phyloP scores from a whole-genome alignment of 169 alveolate genomes.

The Cryptosporidium tyzzeri region DNA sequence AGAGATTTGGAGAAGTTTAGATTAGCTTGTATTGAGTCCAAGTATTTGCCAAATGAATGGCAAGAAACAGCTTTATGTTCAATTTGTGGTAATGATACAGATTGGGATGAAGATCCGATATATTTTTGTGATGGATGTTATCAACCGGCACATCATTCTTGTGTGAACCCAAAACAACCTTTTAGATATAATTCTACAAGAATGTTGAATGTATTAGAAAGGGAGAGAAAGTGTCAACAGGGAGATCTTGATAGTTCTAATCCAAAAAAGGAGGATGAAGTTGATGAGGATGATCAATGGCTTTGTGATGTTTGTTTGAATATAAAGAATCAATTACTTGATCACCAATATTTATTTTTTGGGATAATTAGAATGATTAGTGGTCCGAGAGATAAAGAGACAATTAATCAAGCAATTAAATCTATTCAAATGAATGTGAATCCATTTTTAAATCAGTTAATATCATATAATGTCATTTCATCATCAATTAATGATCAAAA shows the following conservation, averaged over 20 bases:
- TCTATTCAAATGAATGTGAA: conserved; percentile 15
- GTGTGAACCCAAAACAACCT: conserved; percentile 73
- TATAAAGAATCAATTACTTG: conserved; percentile 28
- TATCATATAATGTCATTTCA: conserved; percentile 40
- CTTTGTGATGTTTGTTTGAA: conserved; percentile 59
- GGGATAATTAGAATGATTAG: conserved; percentile 38
- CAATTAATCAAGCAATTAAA: not conserved
- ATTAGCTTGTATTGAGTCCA: conserved; percentile 57
- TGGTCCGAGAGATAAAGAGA: conserved; percentile 44
- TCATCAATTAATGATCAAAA: not conserved
- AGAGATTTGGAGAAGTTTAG: conserved; percentile 57
- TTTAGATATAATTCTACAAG: conserved; percentile 67
- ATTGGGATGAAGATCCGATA: conserved; percentile 75
- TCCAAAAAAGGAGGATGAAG: conserved; percentile 12
- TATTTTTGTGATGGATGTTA: conserved; percentile 74
- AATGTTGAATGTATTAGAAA: conserved; percentile 55
- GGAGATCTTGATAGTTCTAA: conserved; percentile 35
- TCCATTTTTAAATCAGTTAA: conserved; percentile 36
- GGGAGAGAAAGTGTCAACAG: conserved; percentile 45
- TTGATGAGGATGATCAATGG: conserved; percentile 60
- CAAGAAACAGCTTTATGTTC: conserved; percentile 73
- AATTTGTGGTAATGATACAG: conserved; percentile 73
- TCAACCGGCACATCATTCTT: conserved; percentile 74
- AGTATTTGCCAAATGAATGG: conserved; percentile 66
- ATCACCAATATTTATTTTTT: conserved; percentile 28